phyloP scores from a whole-genome alignment of 1,139 yeast genomes.

The Debaryomyces robertsiae region DNA sequence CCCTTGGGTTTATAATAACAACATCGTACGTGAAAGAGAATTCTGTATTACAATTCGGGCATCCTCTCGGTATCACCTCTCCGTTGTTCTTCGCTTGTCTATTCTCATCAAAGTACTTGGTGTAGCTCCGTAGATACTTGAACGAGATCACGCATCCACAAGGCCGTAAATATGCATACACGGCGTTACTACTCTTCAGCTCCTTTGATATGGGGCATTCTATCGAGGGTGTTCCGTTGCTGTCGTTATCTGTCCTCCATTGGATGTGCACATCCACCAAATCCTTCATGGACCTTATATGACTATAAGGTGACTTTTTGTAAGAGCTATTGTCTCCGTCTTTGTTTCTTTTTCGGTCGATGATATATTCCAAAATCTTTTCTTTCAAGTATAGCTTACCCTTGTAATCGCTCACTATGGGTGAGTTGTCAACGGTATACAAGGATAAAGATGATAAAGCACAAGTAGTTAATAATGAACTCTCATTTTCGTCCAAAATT shows the following conservation, averaged over 20 bases:
- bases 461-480: conserved; percentile 24
- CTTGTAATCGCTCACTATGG: conserved; percentile 67
- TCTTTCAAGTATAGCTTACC: conserved; percentile 77
- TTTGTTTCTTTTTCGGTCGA: conserved; percentile 34
- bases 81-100: neutral
- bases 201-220: conserved; percentile 52
- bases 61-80: conserved; percentile 15
- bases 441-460: conserved; percentile 33
- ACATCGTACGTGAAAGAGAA: conserved; percentile 32
- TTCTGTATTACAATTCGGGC: conserved; percentile 37
- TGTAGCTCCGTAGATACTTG: conserved; percentile 24
- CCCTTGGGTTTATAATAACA: conserved; percentile 33
- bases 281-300: conserved; percentile 43
- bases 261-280: conserved; percentile 29
- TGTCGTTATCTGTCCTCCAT: conserved; percentile 29
- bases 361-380: conserved; percentile 58
- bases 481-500: conserved; percentile 42
- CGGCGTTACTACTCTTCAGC: conserved; percentile 25
- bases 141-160: conserved; percentile 47
- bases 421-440: conserved; percentile 25
- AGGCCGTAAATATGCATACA: conserved; percentile 33
- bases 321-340: conserved; percentile 25
- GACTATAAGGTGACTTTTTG: conserved; percentile 27
- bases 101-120: conserved; percentile 15
- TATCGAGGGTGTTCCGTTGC: conserved; percentile 26